Evolutionary conservation across 2,329 filamentous ascomycete species (phyloP).

Genomic region (Fusarium brevicatenulatum): DNA sequence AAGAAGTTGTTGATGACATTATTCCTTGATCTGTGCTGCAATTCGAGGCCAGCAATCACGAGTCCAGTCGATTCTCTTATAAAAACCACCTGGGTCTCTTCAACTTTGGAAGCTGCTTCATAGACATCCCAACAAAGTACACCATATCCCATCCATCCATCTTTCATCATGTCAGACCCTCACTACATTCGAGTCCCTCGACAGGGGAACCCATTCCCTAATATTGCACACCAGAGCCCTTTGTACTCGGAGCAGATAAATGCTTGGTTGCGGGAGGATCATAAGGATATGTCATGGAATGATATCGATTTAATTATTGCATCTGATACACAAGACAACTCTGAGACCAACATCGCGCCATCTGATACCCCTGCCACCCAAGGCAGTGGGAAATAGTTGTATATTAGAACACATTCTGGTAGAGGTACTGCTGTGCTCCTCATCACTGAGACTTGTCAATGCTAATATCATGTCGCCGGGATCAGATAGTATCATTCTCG

Average conservation of each 20-base stretch:
- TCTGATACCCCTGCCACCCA: not conserved
- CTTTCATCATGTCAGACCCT: not conserved
- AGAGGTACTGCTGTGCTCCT: not conserved
- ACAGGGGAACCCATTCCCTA: not conserved
- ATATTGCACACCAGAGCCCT: not conserved
- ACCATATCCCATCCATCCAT: not conserved
- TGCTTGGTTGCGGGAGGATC: too few relatives aligned
- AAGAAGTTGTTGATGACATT: not conserved
- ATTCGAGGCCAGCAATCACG: not conserved
- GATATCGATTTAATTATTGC: not conserved
- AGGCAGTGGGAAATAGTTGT: not conserved
- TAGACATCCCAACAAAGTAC: not conserved
- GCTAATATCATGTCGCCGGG: not conserved
- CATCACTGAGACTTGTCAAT: not conserved
- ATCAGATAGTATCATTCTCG: not conserved
- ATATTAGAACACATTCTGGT: not conserved
- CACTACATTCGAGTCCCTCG: not conserved
- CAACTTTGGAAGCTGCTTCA: not conserved
- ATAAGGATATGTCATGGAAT: slow-evolving; percentile 9
- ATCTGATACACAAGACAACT: not conserved
- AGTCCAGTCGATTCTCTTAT: not conserved
- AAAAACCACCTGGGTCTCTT: not conserved
- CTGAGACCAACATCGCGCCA: accelerated
- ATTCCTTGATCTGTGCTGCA: not conserved
- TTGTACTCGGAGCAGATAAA: too few relatives aligned